Conservation (phyloP, 2,329 filamentous ascomycete species). For the Colletotrichum sp. region DNA sequence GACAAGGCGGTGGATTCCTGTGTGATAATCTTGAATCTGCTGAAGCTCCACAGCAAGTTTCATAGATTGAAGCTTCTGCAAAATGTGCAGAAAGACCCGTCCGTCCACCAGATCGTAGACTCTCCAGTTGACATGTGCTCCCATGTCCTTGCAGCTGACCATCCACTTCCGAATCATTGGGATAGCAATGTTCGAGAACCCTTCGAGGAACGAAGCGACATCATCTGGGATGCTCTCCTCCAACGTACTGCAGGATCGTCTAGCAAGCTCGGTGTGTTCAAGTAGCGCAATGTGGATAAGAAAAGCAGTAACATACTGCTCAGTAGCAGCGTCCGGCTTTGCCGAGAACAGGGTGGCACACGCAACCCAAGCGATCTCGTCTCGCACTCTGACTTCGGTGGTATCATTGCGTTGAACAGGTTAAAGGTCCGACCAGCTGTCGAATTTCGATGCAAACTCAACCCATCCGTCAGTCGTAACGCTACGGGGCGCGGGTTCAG, state of each 20-base stretch:
- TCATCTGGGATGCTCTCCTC: not conserved
- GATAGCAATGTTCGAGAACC: not conserved
- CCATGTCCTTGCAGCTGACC: not conserved
- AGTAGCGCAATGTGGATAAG: not conserved
- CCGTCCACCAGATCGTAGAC: conserved; percentile 5
- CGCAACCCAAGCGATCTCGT: not conserved
- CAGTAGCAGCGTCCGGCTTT: not conserved
- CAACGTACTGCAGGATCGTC: not conserved
- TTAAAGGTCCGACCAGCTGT: not conserved
- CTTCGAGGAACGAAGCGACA: not conserved
- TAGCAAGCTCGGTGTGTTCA: not conserved
- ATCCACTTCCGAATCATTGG: not conserved
- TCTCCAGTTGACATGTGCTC: not conserved
- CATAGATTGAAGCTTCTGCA: not conserved
- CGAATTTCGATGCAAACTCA: not conserved
- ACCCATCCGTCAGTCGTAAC: not conserved
- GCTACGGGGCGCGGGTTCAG: not conserved
- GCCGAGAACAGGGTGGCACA: not conserved
- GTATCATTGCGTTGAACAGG: not conserved
- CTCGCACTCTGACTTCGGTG: not conserved
- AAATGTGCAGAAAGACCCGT: not conserved
- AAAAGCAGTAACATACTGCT: not conserved
- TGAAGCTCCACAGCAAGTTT: not conserved
- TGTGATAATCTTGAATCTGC: not conserved
- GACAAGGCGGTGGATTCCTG: not conserved